Evolutionary conservation across 805 yeast genomes (phyloP), one percentile per base, ranked within the genome.

Genomic region (Nakazawaea anatomiae): DNA sequence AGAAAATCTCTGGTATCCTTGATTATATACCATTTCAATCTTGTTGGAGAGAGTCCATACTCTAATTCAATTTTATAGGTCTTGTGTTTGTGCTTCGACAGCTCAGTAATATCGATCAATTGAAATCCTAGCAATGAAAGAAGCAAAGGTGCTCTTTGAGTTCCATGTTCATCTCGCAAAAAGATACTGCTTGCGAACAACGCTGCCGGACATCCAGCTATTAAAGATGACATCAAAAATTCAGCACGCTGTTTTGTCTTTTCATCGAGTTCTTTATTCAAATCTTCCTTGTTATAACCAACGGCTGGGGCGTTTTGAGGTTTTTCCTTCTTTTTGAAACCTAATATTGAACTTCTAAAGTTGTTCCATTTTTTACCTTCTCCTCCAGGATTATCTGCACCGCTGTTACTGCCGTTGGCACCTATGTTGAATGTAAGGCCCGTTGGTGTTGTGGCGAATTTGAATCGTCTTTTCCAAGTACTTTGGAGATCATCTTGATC

Each of bases 1-100:
- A 79, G 68, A 42, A 94, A 72, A 55, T 90, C 96, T 58, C 82
- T 80, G 45, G 84, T 79, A 27, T 82, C 85, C 58, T 85, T 85
- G 31, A 80, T 74, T 6, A 94, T 79, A 1, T 84, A 72, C 99
- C 99, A 94, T 58, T 80, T 79, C 58, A 90, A 70, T 49, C 90
- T 69, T 51, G 83, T 80, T 5, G 82, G 79, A 1, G 96, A 96
- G 34, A 90, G 80, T 6, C 98, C 99, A 61, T 94, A 94, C 62
- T 91, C 96, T 43, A 94, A 71, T 46, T 85, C 87, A n/a, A 94
- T 70, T 53, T 78, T 73, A 57, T 79, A 86, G 49, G 73, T 76
- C 51, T 68, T 58, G 48, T 72, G 75, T 52, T 71, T 73, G 1
- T 75, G 66, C 45, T 60, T 55, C 4, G 66, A 65, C 48, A 58